phyloP scores from a whole-genome alignment of 257 asterid genomes.

The Primulina tabacum region DNA sequence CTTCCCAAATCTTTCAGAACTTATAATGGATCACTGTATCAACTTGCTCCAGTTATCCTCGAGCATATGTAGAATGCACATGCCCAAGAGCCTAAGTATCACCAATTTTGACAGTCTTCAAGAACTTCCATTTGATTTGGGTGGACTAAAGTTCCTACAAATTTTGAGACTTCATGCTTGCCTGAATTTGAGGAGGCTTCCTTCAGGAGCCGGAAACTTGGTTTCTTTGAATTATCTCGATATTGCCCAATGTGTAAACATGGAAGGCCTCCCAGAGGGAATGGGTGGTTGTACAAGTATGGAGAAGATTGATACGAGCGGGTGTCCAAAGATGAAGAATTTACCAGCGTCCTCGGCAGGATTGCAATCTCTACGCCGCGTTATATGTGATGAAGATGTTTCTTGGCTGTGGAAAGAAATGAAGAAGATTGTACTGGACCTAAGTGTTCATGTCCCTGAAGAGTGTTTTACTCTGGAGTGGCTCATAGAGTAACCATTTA shows the following conservation, averaged over 20 bases:
- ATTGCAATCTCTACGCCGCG: slow-evolving; percentile 44
- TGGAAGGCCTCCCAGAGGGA: slow-evolving; percentile 66
- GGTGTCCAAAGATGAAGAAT: slow-evolving; percentile 47
- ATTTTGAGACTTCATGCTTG: slow-evolving; percentile 70
- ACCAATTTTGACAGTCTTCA: slow-evolving; percentile 75
- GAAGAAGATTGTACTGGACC: slow-evolving; percentile 51
- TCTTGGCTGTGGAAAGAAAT: slow-evolving; percentile 58
- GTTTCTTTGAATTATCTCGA: slow-evolving; percentile 58
- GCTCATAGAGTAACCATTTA: slow-evolving; percentile 48
- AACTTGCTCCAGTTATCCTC: slow-evolving; percentile 60
- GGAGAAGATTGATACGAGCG: slow-evolving; percentile 37
- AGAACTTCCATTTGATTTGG: slow-evolving; percentile 61
- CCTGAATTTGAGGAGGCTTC: slow-evolving; percentile 63
- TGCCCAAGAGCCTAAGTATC: slow-evolving; percentile 65
- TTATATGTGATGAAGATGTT: slow-evolving; percentile 74
- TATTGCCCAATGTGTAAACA: slow-evolving; percentile 65
- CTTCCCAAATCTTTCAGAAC: slow-evolving; percentile 79
- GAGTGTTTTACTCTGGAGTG: slow-evolving; percentile 79
- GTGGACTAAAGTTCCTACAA: slow-evolving; percentile 44
- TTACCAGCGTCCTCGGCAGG: slow-evolving; percentile 51
- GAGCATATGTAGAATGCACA: slow-evolving; percentile 54
- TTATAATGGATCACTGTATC: slow-evolving; percentile 87
- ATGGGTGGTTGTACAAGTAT: slow-evolving; percentile 61
- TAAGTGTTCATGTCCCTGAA: slow-evolving; percentile 64
- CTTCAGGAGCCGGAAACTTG: slow-evolving; percentile 47